Evolutionary conservation across 2,329 filamentous ascomycete species (phyloP).

Genomic region (Colletotrichum lentis): DNA sequence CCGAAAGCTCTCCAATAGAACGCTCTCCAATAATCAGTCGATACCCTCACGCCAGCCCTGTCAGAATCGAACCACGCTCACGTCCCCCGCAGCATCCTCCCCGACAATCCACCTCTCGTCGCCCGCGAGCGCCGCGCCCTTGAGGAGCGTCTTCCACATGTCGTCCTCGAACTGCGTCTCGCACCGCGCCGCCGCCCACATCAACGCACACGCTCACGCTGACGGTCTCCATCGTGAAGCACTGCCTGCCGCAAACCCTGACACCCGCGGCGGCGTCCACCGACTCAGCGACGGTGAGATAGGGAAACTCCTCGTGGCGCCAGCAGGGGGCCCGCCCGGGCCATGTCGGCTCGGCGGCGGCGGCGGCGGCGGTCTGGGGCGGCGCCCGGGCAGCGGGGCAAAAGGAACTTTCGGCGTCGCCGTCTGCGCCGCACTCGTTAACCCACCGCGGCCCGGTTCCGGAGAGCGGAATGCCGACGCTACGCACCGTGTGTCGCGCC

Average conservation of each 20-base stretch:
- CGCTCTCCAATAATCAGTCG: conserved; percentile 5
- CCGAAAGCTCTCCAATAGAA: background rate
- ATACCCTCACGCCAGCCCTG: conserved; percentile 20
- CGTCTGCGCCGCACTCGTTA: conserved; percentile 56
- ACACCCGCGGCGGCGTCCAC: conserved; percentile 56
- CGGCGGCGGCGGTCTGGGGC: background rate
- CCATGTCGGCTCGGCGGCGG: conserved; percentile 6
- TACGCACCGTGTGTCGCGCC: conserved; percentile 56
- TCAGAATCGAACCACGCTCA: conserved; percentile 64
- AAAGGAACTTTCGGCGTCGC: conserved; percentile 54
- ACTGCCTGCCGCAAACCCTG: conserved; percentile 55
- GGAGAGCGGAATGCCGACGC: conserved; percentile 63
- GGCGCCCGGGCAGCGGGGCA: conserved; percentile 40
- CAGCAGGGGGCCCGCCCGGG: conserved; percentile 57
- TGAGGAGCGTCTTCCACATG: conserved; percentile 59
- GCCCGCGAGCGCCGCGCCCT: conserved; percentile 63
- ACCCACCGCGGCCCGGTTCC: conserved; percentile 59
- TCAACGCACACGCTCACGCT: conserved; percentile 47
- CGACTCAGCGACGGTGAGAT: conserved; percentile 57
- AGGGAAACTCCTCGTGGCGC: conserved; percentile 63
- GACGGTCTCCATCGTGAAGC: conserved; percentile 58
- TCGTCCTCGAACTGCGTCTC: conserved; percentile 54
- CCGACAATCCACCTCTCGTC: conserved; percentile 70
- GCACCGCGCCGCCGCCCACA: conserved; percentile 35
- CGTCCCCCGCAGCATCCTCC: conserved; percentile 59